phyloP scores from a whole-genome alignment of 108 stramenopile species.

The Skeletonema tropicum region DNA sequence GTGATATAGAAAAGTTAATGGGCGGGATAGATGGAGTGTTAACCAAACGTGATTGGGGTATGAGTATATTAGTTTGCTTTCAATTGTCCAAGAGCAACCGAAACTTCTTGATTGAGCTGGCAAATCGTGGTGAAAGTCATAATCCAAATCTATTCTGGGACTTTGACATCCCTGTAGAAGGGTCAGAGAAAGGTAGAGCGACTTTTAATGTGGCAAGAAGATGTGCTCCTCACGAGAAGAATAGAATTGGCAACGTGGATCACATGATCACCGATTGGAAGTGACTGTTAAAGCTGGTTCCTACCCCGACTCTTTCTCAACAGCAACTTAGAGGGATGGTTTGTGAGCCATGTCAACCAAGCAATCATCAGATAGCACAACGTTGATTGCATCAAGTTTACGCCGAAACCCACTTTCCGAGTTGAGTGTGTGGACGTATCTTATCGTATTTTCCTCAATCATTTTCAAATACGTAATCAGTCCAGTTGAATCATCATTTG shows the following conservation, averaged over 20 bases:
- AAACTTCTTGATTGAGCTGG: slow-evolving; percentile 21
- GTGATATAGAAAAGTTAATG: slow-evolving; percentile 42
- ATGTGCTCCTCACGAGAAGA: background rate
- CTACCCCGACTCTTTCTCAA: background rate
- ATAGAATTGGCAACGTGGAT: background rate
- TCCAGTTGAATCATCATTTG: slow-evolving; percentile 29
- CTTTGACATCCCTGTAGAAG: slow-evolving; percentile 31
- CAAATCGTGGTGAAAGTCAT: background rate
- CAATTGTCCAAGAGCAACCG: slow-evolving; percentile 19
- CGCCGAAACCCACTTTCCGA: slow-evolving; percentile 54
- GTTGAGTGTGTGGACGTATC: slow-evolving; percentile 62
- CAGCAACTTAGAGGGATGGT: background rate
- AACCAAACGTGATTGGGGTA: slow-evolving; percentile 36
- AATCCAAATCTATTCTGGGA: slow-evolving; percentile 21
- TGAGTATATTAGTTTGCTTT: slow-evolving; percentile 40
- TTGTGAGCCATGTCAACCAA: background rate
- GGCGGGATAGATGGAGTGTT: slow-evolving; percentile 39
- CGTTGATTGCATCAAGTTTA: slow-evolving; percentile 48
- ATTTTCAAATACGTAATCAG: slow-evolving; percentile 51
- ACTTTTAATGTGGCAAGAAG: slow-evolving; percentile 37
- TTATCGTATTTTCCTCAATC: slow-evolving; percentile 7
- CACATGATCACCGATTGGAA: slow-evolving; percentile 18
- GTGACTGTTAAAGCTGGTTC: background rate
- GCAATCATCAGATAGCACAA: slow-evolving; percentile 21
- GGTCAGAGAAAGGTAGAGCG: slow-evolving; percentile 33